phyloP scores from a whole-genome alignment of 225 moss, liverwort and hornwort genomes.

The Sphagnum tenellum region DNA sequence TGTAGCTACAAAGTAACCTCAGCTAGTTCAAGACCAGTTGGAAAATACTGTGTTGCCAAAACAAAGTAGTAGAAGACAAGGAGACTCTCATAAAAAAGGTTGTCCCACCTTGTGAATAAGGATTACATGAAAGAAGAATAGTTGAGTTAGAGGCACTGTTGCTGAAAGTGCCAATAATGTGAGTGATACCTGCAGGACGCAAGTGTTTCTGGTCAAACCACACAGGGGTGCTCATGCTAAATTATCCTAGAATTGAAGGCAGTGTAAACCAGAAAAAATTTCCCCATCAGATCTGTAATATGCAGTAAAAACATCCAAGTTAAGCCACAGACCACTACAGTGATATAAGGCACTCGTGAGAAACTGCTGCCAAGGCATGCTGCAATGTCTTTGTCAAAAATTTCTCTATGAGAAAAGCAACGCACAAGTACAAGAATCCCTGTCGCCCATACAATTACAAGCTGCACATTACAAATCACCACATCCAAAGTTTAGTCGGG shows the following conservation, averaged over 20 bases:
- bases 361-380: constrained; percentile 85
- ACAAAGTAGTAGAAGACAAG: too few species aligned
- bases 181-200: constrained; percentile 42
- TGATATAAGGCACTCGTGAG: constrained; percentile 68
- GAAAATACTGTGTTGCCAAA: too few species aligned
- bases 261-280: too few species aligned
- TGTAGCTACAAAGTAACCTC: too few species aligned
- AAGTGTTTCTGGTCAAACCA: too few species aligned
- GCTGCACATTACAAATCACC: constrained; percentile 25
- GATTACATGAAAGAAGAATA: constrained; percentile 88
- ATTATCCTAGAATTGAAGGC: too few species aligned
- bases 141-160: constrained; percentile 73
- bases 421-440: constrained; percentile 76
- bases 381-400: constrained; percentile 68
- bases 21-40: too few species aligned
- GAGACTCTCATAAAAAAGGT: too few species aligned
- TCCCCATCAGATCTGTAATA: too few species aligned
- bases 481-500: too few species aligned
- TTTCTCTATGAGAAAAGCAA: constrained; percentile 59
- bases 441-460: constrained; percentile 65
- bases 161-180: constrained; percentile 76
- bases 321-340: constrained; percentile 55
- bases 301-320: too few species aligned
- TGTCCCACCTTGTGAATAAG: constrained; percentile 67
- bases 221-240: too few species aligned